Base-by-base conservation (phyloP, 768 basidiomycete species). In the Boletus rubescentipes region DNA sequence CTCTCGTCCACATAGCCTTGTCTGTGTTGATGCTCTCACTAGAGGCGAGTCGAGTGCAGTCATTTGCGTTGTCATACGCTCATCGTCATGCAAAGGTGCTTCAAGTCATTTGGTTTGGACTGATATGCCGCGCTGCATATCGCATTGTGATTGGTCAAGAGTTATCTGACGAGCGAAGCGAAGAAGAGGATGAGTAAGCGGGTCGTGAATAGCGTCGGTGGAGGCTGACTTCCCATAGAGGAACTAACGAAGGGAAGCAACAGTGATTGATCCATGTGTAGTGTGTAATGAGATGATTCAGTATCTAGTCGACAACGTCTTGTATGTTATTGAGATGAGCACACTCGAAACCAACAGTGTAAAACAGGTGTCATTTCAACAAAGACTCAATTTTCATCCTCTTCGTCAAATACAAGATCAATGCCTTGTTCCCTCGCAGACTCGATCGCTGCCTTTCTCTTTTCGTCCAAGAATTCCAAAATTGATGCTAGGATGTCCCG, bases 111-210 rank as follows among this genome's bases (percentile, higher is more conserved):
- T 98, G 96, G 96, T 92, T 93, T 69, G 75, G 77, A 61, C 86
- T 90, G 85, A 94, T 96, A 58, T 83, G 84, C 59, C 81, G 84
- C 29, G 80, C 96, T 21, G 91, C 91, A n/a, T 91, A 82, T 72
- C 77, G 85, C 26, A 94, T 94, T 4, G 62, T 95, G 32, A 77
- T 73, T 10, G 90, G 89, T 0, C 73, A 79, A 37, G 87, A 84
- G 9, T 93, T 93, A 2, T 84, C 91, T 31, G 96, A 98, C 59
- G 79, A 77, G 20, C 81, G 95, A 57, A 94, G 91, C 63, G 95
- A 97, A 55, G 89, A 91, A 57, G 91, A 93, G 65, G 55, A 54
- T 3, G 76, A 67, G 85, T 86, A 50, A 68, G 77, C 67, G 31
- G 30, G 7, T 50, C 16, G 26, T 38, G 23, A 23, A 54, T 18